These are phyloP conservation scores for Hylodesmum podocarpum DNA, from an alignment of 306 rosid species.

Conservation along the genomic window DNA sequence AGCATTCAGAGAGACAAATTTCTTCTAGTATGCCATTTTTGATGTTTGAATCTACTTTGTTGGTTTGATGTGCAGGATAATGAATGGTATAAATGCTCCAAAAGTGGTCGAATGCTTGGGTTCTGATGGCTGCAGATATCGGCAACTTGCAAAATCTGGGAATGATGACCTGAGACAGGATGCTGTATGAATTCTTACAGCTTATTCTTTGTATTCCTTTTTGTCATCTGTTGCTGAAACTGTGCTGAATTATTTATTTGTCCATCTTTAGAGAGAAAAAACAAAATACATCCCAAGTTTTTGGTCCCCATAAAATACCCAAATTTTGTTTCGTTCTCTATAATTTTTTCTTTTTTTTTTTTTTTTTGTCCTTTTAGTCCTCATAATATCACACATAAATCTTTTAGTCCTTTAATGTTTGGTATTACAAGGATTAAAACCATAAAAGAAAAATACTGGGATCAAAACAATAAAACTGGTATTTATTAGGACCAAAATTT, in stretches of 20 bases:
- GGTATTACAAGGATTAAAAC: too few species aligned
- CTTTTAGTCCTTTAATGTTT: too few species aligned
- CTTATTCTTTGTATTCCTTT: conserved; percentile 11
- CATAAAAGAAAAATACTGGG: too few species aligned
- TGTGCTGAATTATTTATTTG: background rate
- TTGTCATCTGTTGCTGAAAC: conserved; percentile 6
- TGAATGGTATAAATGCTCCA: conserved; percentile 96
- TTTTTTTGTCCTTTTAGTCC: too few species aligned
- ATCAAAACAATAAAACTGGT: too few species aligned
- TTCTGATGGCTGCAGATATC: conserved; percentile 81
- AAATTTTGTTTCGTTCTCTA: too few species aligned
- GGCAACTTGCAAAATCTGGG: conserved; percentile 98
- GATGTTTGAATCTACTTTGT: conserved; percentile 17
- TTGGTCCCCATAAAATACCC: too few species aligned
- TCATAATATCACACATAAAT: too few species aligned
- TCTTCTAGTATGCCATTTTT: conserved; percentile 1
- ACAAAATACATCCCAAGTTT: background rate
- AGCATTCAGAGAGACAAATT: background rate
- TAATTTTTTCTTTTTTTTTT: too few species aligned
- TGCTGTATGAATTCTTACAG: conserved; percentile 60
- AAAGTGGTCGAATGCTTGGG: conserved; percentile 93
- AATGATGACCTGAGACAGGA: conserved; percentile 95
- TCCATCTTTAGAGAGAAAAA: background rate
- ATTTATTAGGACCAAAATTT: too few species aligned
- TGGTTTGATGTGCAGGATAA: conserved; percentile 61